Evolutionary conservation across 495 filamentous ascomycete species (phyloP), one percentile per base, ranked within the genome.

Genomic region (Aspergillus homomorphus): DNA sequence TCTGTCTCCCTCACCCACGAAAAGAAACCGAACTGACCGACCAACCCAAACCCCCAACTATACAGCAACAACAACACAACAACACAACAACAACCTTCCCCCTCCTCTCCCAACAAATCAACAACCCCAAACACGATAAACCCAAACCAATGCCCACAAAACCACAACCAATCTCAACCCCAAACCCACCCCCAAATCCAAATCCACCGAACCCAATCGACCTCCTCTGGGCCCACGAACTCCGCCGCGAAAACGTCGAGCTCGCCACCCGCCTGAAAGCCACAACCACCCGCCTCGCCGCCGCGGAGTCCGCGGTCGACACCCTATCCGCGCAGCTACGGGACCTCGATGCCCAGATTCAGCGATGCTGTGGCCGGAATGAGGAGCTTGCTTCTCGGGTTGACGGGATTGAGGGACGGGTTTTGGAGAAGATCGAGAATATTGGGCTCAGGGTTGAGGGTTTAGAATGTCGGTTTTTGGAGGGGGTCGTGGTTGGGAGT

Each of bases 201-300:
- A 46, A 46, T 51, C 43, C 62, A 38, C 30, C 54, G 23, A n/a
- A 51, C 53, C 43, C 64, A 28, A 24, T 50, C 56, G 53, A 66
- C 4, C 62, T 73, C 33, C 68, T 76, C 45, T 75, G 72, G 72
- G 67, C 67, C 8, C 64, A 72, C 54, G 60, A 74, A 55, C 57
- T 74, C 23, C 69, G 67, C 12, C 69, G 69, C 16, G 67, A 76
- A 61, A 69, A 73, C 55, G 50, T 68, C 56, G 61, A 66, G 12
- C 60, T 73, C 21, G 48, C 61, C 21, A 51, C 65, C 6, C 61
- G 61, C 28, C 46, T 69, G 45, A 55, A 66, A 22, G 54, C 14
- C n/a, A 26, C 59, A 0, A 49, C 50, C 16, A 10, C 48, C 8
- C 46, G 57, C 3, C 61, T 69, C 46, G 9, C 54, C 19, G 53